Conservation (phyloP, 441 rosid genomes). For the Capsella rubella region DNA sequence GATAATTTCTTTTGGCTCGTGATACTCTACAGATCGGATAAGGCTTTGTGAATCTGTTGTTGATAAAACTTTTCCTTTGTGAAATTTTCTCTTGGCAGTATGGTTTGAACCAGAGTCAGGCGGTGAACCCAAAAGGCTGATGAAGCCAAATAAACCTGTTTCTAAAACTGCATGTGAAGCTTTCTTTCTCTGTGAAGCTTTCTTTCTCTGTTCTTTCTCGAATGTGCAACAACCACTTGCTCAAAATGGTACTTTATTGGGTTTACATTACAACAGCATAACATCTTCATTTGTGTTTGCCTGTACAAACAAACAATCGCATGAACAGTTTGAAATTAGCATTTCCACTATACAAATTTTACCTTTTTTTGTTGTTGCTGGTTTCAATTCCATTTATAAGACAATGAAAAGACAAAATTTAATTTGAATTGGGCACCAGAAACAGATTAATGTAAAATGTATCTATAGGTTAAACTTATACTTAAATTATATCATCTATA, state of each 20-base stretch:
- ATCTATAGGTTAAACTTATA: slow-evolving; percentile 13
- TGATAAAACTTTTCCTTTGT: neutral
- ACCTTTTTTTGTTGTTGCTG: neutral
- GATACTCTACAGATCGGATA: neutral
- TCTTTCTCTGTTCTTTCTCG: slow-evolving; percentile 22
- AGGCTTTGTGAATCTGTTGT: slow-evolving; percentile 13
- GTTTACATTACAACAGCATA: neutral
- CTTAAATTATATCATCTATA: neutral
- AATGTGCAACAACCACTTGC: slow-evolving; percentile 11
- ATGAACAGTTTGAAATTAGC: slow-evolving; percentile 12
- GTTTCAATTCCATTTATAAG: neutral
- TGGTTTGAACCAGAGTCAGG: slow-evolving; percentile 38
- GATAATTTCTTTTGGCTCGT: slow-evolving; percentile 1
- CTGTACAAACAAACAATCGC: slow-evolving; percentile 4
- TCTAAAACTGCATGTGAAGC: slow-evolving; percentile 28
- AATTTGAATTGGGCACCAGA: neutral
- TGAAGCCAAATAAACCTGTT: slow-evolving; percentile 22
- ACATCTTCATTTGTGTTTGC: slow-evolving; percentile 30
- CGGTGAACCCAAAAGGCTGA: slow-evolving; percentile 42
- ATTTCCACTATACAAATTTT: neutral
- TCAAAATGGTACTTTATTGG: slow-evolving; percentile 1
- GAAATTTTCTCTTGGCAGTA: slow-evolving; percentile 27
- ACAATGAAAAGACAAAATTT: neutral
- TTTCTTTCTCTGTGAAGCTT: slow-evolving; percentile 19
- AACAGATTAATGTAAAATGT: neutral